A percentile compares a stretch with the other conserved stretches of the same genome.
phyloP scores from a whole-genome alignment of 1,284 basidiomycete genomes.

The Rhodotorula mucilaginosa region DNA sequence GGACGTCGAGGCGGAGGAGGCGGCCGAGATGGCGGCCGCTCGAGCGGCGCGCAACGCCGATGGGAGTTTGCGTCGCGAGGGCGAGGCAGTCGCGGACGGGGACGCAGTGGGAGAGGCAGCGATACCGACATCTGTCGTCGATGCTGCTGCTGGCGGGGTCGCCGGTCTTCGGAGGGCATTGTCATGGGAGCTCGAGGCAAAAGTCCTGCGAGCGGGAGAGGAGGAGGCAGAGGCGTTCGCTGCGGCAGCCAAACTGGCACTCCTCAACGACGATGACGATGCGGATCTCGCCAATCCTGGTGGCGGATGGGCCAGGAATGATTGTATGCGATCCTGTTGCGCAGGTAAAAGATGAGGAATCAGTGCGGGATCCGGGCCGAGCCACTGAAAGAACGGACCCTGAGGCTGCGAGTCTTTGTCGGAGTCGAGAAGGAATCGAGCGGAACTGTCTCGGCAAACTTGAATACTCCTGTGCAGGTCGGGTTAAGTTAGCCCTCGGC shows the following conservation, averaged over 20 bases:
- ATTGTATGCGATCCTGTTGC: conserved; percentile 29
- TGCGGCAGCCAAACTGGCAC: neutral
- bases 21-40: neutral
- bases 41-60: conserved; percentile 10
- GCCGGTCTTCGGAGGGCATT: neutral
- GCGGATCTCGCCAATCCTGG: conserved; percentile 5
- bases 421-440: conserved; percentile 34
- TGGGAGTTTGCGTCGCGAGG: conserved; percentile 18
- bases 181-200: neutral
- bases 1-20: neutral
- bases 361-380: no score
- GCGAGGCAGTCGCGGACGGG: neutral
- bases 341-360: no score
- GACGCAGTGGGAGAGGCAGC: neutral
- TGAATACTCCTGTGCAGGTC: conserved; percentile 27
- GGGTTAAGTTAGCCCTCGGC: no score
- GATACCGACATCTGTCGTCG: no score
- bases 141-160: neutral
- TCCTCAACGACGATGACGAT: neutral
- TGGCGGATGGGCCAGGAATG: conserved; percentile 15
- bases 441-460: conserved; percentile 38
- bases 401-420: conserved; percentile 22
- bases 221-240: neutral
- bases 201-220: neutral
- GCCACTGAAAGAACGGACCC: neutral